These are phyloP conservation scores for Fusarium penzigii DNA, from an alignment of 2,329 filamentous ascomycete species.

Conservation along the genomic window DNA sequence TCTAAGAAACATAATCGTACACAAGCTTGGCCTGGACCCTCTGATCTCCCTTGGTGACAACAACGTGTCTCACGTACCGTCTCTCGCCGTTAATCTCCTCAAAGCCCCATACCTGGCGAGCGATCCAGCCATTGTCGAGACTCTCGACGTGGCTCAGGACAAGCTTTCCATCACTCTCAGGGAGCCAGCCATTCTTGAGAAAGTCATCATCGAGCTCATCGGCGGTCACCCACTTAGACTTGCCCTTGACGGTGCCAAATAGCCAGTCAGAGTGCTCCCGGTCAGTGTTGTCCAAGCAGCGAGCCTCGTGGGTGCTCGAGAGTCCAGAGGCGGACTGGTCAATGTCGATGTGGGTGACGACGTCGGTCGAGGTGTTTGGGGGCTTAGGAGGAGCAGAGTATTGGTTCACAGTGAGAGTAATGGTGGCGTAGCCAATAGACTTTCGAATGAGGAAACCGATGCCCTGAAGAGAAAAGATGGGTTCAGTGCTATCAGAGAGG, in stretches of 20 bases:
- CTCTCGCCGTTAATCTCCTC: slow-evolving; percentile 54
- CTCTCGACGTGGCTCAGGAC: slow-evolving; percentile 65
- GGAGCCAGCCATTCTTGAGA: slow-evolving; percentile 60
- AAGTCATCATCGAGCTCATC: slow-evolving; percentile 56
- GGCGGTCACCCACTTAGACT: slow-evolving; percentile 50
- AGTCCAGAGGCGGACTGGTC: slow-evolving; percentile 74
- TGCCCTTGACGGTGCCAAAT: slow-evolving; percentile 71
- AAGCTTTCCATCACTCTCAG: slow-evolving; percentile 59
- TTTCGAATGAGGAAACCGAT: slow-evolving; percentile 73
- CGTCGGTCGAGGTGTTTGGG: slow-evolving; percentile 41
- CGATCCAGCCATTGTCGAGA: slow-evolving; percentile 54
- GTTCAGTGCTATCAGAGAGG: slow-evolving; percentile 68
- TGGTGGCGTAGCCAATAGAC: slow-evolving; percentile 66
- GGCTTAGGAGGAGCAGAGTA: slow-evolving; percentile 47
- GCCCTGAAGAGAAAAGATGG: slow-evolving; percentile 71
- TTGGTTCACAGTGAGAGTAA: slow-evolving; percentile 66
- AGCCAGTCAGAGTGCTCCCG: slow-evolving; percentile 76
- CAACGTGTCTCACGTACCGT: slow-evolving; percentile 53
- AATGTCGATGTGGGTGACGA: slow-evolving; percentile 66
- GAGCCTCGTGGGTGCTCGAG: slow-evolving; percentile 60
- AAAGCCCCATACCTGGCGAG: slow-evolving; percentile 63
- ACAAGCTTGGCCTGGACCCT: slow-evolving; percentile 54
- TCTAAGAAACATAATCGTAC: slow-evolving; percentile 49
- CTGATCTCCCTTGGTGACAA: slow-evolving; percentile 52
- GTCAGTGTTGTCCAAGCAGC: slow-evolving; percentile 50